Base-by-base conservation (phyloP, 179 eudicot species). In the Gypsophila paniculata region DNA sequence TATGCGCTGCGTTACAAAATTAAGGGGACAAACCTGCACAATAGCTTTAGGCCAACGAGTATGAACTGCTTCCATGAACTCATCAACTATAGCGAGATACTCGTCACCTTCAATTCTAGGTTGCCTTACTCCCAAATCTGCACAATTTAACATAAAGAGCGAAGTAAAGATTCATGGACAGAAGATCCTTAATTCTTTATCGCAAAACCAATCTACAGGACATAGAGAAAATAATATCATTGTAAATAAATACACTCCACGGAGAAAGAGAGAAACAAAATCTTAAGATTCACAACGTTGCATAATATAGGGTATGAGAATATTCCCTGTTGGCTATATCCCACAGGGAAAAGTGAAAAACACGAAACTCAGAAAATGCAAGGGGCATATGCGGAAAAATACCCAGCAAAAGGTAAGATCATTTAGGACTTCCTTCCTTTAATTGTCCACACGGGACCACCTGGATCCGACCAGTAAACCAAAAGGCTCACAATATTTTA, bases 11-110 rank as follows among this genome's bases (percentile, higher is more conserved):
- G 49, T 49, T 36, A 74, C 7, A 25, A 15, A 26, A 61, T 26
- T 64, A 46, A 71, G 65, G 61, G 51, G 61, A 64, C 60, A 54
- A 70, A 95, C 99, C 99, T 95, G 99, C 77, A 95, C 99, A 80
- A 95, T 81, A 82, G 99, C 97, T 86, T 92, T 90, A 72, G 99
- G 99, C 99, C 99, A 95, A 76, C 99, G 99, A 54, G 93, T 83
- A 79, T 82, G 86, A 81, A 89, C 83, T 82, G 96, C 97, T 81
- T 93, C 98, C 96, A 91, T 87, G 72, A 93, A 89, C 80, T 93
- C 98, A 80, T 93, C 98, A 62, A 93, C 86, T 22, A 91, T 83
- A 34, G 87, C 69, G 38, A 93, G 76, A 84, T 93, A 93, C 72
- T 93, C 98, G 51, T 93, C 98, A 73, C 98, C 98, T 79, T 93